A percentile compares a stretch with the other conserved stretches of the same genome.
Evolutionary conservation across 306 rosid species (phyloP).

Genomic region (Cucumis melo): DNA sequence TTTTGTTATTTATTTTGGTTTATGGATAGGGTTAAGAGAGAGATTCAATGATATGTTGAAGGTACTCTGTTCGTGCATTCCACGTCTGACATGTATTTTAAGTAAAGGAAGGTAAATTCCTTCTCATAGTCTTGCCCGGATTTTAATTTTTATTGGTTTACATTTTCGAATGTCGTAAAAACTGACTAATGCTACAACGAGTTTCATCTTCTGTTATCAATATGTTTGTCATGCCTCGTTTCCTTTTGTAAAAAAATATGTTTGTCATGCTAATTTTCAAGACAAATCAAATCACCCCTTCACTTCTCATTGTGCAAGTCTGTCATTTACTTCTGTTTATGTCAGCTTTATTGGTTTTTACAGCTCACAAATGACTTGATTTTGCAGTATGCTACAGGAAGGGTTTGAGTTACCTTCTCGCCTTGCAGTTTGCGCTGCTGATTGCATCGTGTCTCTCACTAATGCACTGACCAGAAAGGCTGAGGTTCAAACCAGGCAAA

Average conservation of each 20-base stretch:
- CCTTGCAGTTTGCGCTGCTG: constrained; percentile 75
- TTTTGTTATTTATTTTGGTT: not conserved
- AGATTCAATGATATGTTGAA: constrained; percentile 49
- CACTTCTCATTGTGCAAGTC: not conserved
- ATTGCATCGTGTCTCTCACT: constrained; percentile 59
- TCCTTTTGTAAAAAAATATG: no score
- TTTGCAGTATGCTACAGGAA: constrained; percentile 55
- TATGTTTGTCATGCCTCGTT: no score
- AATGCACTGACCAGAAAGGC: constrained; percentile 38
- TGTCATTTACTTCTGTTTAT: not conserved
- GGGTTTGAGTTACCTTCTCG: constrained; percentile 92
- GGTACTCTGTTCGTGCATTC: constrained; percentile 35
- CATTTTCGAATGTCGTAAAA: not conserved
- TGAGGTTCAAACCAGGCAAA: constrained; percentile 27
- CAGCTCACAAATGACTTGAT: not conserved
- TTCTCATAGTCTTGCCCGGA: not conserved
- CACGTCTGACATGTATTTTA: constrained; percentile 28
- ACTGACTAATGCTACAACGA: not conserved
- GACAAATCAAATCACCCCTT: not conserved
- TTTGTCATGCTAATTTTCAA: not conserved
- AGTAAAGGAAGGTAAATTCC: constrained; percentile 58
- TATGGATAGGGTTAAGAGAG: constrained; percentile 48
- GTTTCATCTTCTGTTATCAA: not conserved
- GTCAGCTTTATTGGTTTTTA: not conserved
- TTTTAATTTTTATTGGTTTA: not conserved